These are phyloP conservation scores for Astrocystis sublimbata DNA, from an alignment of 495 filamentous ascomycete genomes.

Conservation along the genomic window DNA sequence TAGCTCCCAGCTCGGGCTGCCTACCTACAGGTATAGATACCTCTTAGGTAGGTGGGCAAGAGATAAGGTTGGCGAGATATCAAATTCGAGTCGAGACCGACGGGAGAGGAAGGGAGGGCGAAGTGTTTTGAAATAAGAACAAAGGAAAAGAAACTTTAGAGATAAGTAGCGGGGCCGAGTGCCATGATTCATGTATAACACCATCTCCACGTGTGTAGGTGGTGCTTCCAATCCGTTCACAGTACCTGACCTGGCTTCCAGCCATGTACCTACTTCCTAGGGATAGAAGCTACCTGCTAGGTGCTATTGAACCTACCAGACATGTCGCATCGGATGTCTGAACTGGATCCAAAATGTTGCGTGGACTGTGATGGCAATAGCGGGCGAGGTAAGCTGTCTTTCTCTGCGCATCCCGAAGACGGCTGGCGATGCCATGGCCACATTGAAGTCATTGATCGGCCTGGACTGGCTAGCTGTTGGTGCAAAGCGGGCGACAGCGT, in stretches of 20 bases:
- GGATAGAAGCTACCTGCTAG: neutral
- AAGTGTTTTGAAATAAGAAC: neutral
- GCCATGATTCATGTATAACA: neutral
- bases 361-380: no score
- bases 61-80: neutral
- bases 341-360: no score
- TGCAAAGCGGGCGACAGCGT: conserved; percentile 12
- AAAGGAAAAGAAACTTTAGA: neutral
- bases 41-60: neutral
- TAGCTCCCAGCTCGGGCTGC: neutral
- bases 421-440: no score
- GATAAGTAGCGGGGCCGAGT: conserved; percentile 4
- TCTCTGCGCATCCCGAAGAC: no score
- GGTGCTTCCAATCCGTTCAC: no score
- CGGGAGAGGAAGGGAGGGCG: neutral
- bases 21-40: no score
- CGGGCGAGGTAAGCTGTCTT: no score
- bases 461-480: conserved; percentile 4
- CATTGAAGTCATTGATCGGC: conserved; percentile 14
- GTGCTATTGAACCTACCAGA: neutral
- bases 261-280: no score
- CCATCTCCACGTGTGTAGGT: neutral
- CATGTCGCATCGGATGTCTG: no score
- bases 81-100: neutral
- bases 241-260: no score